Conservation (phyloP, 345 rosid species). For the Punica granatum region DNA sequence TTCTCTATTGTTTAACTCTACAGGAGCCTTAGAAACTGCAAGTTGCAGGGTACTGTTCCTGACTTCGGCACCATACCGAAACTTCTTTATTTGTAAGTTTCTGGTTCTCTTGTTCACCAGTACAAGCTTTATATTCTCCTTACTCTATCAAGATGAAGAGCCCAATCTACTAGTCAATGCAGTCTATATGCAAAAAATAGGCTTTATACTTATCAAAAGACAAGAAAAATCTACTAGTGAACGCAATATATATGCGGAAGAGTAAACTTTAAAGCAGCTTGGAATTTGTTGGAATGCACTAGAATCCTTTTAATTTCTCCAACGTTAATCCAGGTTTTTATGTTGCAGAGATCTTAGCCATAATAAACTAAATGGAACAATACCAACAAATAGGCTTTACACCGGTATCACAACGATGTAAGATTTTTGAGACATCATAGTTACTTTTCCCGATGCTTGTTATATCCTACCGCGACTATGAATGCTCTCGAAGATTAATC, state of each 20-base stretch:
- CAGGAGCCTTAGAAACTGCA: slow-evolving; percentile 93
- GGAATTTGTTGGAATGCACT: background rate
- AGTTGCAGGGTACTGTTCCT: slow-evolving; percentile 78
- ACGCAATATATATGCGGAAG: background rate
- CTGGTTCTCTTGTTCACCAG: background rate
- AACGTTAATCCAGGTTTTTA: background rate
- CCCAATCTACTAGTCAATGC: background rate
- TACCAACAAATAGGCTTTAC: slow-evolving; percentile 61
- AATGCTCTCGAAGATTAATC: background rate
- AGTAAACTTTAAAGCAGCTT: background rate
- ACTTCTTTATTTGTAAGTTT: slow-evolving; percentile 82
- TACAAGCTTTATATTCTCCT: too few species aligned
- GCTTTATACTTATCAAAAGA: too few species aligned
- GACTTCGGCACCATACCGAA: slow-evolving; percentile 58
- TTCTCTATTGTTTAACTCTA: background rate
- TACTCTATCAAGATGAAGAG: background rate
- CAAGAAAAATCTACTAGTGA: too few species aligned
- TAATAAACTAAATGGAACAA: slow-evolving; percentile 64
- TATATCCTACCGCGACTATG: background rate
- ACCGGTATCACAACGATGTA: slow-evolving; percentile 77
- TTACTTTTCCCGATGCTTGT: too few species aligned
- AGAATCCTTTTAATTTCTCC: background rate
- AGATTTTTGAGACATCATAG: slow-evolving; percentile 7
- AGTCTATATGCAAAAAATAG: too few species aligned
- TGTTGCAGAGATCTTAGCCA: slow-evolving; percentile 72